Conservation (phyloP, 1,284 basidiomycete genomes). For the Fomitopsis schrenkii region DNA sequence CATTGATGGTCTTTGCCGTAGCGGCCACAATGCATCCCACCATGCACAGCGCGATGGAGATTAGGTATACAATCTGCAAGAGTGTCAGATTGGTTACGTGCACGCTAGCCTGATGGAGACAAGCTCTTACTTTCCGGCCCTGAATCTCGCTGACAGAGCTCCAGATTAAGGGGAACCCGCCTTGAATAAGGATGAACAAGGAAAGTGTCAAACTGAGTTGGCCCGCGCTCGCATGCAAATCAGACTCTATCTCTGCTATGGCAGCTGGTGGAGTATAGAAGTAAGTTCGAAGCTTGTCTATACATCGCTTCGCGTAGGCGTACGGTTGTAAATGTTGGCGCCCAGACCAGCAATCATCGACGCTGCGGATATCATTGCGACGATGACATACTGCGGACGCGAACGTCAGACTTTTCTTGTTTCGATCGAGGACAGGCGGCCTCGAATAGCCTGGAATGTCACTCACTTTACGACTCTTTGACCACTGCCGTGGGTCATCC, state of each 20-base stretch:
- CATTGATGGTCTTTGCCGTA: slow-evolving; percentile 57
- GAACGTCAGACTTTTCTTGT: neutral
- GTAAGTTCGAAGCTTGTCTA: neutral
- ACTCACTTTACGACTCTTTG: slow-evolving; percentile 56
- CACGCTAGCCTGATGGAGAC: neutral
- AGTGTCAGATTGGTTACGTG: neutral
- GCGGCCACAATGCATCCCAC: slow-evolving; percentile 66
- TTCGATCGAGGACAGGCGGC: neutral
- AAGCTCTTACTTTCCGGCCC: slow-evolving; percentile 63
- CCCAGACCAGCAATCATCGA: slow-evolving; percentile 68
- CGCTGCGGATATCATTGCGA: slow-evolving; percentile 54
- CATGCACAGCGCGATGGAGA: slow-evolving; percentile 57
- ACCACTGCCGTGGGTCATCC: slow-evolving; percentile 81
- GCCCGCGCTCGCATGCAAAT: slow-evolving; percentile 61
- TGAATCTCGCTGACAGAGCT: slow-evolving; percentile 72
- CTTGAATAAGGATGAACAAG: slow-evolving; percentile 79
- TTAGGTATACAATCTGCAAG: slow-evolving; percentile 59
- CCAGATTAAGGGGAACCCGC: slow-evolving; percentile 68
- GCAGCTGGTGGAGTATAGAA: slow-evolving; percentile 41
- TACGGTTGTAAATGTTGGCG: slow-evolving; percentile 67
- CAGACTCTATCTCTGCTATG: slow-evolving; percentile 60
- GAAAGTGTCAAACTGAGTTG: slow-evolving; percentile 75
- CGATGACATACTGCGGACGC: slow-evolving; percentile 28
- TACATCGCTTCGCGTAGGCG: slow-evolving; percentile 18
- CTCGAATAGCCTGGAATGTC: neutral